These are phyloP conservation scores for Naganishia sp. DNA, from an alignment of 1,284 basidiomycete genomes.

Conservation along the genomic window DNA sequence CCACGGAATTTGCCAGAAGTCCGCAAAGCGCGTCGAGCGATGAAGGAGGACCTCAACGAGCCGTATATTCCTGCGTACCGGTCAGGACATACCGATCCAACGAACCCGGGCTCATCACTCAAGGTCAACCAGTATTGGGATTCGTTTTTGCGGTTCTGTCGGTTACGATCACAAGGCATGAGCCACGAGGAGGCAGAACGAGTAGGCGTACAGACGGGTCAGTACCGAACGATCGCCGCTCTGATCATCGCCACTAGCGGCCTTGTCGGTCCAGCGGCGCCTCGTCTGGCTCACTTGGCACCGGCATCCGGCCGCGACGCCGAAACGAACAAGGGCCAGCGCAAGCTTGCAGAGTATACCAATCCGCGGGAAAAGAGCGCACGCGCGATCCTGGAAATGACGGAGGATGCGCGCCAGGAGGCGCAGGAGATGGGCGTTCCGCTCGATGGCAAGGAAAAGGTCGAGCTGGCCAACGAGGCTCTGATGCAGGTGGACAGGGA, in stretches of 20 bases:
- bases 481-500: constrained; percentile 19
- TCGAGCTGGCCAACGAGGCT: constrained; percentile 31
- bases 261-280: constrained; percentile 36
- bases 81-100: constrained; percentile 32
- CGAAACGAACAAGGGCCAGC: constrained; percentile 37
- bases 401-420: constrained; percentile 25
- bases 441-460: constrained; percentile 27
- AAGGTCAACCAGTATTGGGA: constrained; percentile 36
- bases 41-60: constrained; percentile 39
- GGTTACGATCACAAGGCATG: constrained; percentile 14
- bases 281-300: constrained; percentile 38
- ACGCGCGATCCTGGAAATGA: constrained; percentile 25
- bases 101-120: constrained; percentile 35
- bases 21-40: constrained; percentile 33
- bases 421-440: constrained; percentile 31
- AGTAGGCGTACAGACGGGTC: constrained; percentile 21
- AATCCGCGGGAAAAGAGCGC: constrained; percentile 32
- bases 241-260: constrained; percentile 39
- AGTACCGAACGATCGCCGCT: constrained; percentile 40
- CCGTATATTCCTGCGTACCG: constrained; percentile 41
- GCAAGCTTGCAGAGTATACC: constrained; percentile 40
- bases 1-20: constrained; percentile 18
- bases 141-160: constrained; percentile 8
- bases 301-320: constrained; percentile 39
- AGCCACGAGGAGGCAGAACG: constrained; percentile 23